Percentiles rank a stretch among this genome's conserved stretches.
Evolutionary conservation across 805 yeast species (phyloP).

Genomic region (Sporopachydermia lactativora): DNA sequence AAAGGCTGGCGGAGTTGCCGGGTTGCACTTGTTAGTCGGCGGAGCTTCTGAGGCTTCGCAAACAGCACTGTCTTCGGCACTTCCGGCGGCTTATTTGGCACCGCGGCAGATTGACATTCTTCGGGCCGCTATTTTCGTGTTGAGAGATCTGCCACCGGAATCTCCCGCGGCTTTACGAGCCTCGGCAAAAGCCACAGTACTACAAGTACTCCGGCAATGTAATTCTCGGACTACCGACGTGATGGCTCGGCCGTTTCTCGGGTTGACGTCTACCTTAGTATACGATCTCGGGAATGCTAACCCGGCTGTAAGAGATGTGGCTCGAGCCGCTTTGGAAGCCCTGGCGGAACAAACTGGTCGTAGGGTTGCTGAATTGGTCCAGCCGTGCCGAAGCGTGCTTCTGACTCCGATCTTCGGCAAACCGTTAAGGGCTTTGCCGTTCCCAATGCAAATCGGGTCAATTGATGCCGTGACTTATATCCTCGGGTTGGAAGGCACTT

Average conservation of each 20-base stretch:
- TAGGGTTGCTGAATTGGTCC: conserved; percentile 60
- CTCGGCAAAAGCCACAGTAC: conserved; percentile 54
- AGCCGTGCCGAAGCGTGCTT: conserved; percentile 69
- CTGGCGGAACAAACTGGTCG: conserved; percentile 59
- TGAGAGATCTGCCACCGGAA: conserved; percentile 79
- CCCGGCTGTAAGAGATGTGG: conserved; percentile 65
- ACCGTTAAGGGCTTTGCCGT: conserved; percentile 91
- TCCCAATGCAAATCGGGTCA: conserved; percentile 97
- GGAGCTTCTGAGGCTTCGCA: too few species aligned
- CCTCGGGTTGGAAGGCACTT: conserved; percentile 63
- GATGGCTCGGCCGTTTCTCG: conserved; percentile 59
- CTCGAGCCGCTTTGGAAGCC: conserved; percentile 53
- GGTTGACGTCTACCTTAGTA: conserved; percentile 77
- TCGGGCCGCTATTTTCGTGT: conserved; percentile 75
- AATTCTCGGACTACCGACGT: conserved; percentile 50
- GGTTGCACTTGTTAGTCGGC: conserved; percentile 57
- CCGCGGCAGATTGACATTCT: conserved; percentile 73
- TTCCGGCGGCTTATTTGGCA: conserved; percentile 62
- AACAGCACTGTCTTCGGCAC: too few species aligned
- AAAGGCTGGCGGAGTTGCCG: conserved; percentile 81
- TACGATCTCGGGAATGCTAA: conserved; percentile 89
- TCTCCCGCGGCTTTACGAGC: conserved; percentile 71
- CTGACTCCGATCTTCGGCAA: conserved; percentile 93
- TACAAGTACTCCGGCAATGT: conserved; percentile 50
- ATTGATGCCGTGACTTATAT: conserved; percentile 96